Evolutionary conservation across 225 moss, liverwort and hornwort genomes (phyloP).

Genomic region (Takakia lepidozioides): DNA sequence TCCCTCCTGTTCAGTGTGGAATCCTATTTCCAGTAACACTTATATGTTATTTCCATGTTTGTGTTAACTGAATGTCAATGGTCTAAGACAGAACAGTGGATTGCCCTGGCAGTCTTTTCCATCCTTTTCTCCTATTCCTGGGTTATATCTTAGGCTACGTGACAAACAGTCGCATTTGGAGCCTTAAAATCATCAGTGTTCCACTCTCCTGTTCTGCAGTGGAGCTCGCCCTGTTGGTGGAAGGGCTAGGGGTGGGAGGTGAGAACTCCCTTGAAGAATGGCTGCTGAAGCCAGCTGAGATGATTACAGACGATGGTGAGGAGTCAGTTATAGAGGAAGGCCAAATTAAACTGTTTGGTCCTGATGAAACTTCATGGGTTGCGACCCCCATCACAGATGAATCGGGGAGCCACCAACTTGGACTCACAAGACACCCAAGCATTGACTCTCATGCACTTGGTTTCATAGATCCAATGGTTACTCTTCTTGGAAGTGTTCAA

Average conservation of each 20-base stretch:
- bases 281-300: slow-evolving; percentile 80
- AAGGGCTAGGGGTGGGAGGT: slow-evolving; percentile 64
- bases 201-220: too few species aligned
- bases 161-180: too few species aligned
- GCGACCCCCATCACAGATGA: slow-evolving; percentile 81
- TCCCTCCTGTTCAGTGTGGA: too few species aligned
- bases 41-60: too few species aligned
- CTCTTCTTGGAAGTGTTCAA: slow-evolving; percentile 78
- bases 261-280: slow-evolving; percentile 78
- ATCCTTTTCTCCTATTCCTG: too few species aligned
- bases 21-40: too few species aligned
- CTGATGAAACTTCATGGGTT: slow-evolving; percentile 83
- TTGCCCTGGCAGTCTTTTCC: too few species aligned
- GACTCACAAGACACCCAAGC: slow-evolving; percentile 48
- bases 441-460: slow-evolving; percentile 31
- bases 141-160: too few species aligned
- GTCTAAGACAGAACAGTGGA: too few species aligned
- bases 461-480: slow-evolving; percentile 71
- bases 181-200: too few species aligned
- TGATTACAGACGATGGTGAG: slow-evolving; percentile 33
- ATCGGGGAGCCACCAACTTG: slow-evolving; percentile 25
- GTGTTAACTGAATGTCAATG: too few species aligned
- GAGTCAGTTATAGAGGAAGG: slow-evolving; percentile 51
- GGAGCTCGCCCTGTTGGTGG: slow-evolving; percentile 86
- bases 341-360: slow-evolving; percentile 66